Conservation (phyloP, 257 asterid species). For the Nemophila menziesii region DNA sequence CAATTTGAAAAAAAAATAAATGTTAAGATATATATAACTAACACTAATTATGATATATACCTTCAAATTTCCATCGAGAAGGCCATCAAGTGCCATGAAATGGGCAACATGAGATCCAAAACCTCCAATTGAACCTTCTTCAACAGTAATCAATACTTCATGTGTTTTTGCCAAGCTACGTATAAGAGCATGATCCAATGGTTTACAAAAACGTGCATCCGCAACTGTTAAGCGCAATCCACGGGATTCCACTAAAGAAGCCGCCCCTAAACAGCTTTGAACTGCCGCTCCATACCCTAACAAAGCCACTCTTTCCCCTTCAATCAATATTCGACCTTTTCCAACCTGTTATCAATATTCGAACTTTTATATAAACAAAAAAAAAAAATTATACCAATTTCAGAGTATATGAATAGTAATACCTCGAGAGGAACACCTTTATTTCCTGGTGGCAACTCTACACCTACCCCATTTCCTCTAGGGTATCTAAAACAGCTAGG, state of each 20-base stretch:
- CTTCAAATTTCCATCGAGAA: slow-evolving; percentile 81
- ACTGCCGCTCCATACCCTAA: slow-evolving; percentile 84
- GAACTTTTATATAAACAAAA: too few relatives aligned
- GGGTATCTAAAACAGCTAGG: slow-evolving; percentile 93
- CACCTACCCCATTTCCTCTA: slow-evolving; percentile 84
- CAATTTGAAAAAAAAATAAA: slow-evolving; percentile 2
- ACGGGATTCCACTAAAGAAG: slow-evolving; percentile 41
- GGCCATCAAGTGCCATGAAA: slow-evolving; percentile 87
- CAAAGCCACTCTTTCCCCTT: slow-evolving; percentile 91
- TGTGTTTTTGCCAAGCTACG: slow-evolving; percentile 78
- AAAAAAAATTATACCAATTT: too few relatives aligned
- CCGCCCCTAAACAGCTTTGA: slow-evolving; percentile 83
- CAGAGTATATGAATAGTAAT: neutral
- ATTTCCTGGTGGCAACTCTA: slow-evolving; percentile 63
- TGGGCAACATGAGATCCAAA: slow-evolving; percentile 95
- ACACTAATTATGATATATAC: slow-evolving; percentile 25
- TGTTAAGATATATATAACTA: too few relatives aligned
- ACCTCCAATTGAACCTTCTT: slow-evolving; percentile 99
- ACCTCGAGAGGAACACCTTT: slow-evolving; percentile 92
- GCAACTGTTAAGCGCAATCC: slow-evolving; percentile 67
- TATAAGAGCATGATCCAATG: slow-evolving; percentile 59
- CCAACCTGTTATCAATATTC: slow-evolving; percentile 41
- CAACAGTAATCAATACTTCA: slow-evolving; percentile 71
- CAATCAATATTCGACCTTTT: slow-evolving; percentile 60
- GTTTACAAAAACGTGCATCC: slow-evolving; percentile 96